Evolutionary conservation across 2,329 filamentous ascomycete genomes (phyloP).

Genomic region (Zopfia rhizophila): DNA sequence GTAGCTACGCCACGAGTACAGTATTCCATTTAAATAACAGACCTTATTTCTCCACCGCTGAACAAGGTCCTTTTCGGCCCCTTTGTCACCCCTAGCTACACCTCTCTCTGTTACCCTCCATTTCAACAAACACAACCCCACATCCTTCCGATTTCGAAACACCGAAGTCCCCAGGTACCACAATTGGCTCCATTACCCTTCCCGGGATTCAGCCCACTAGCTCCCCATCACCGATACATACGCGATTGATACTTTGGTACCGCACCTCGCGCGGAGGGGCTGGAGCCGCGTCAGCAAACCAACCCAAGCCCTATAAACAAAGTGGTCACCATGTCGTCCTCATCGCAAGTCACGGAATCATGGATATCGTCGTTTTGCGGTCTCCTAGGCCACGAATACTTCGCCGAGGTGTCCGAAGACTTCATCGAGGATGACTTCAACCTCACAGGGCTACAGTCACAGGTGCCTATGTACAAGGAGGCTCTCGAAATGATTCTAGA

Average conservation of each 20-base stretch:
- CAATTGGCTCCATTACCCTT: no score
- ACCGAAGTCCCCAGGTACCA: neutral
- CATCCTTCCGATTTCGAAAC: conserved; percentile 9
- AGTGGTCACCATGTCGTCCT: conserved; percentile 62
- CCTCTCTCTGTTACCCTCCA: neutral
- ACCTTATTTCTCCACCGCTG: no score
- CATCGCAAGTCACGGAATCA: conserved; percentile 76
- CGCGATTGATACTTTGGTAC: neutral
- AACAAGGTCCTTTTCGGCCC: no score
- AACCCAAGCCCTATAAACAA: neutral
- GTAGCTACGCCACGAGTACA: conserved; percentile 12
- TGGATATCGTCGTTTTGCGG: conserved; percentile 99
- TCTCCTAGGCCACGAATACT: conserved; percentile 96
- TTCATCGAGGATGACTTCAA: conserved; percentile 99
- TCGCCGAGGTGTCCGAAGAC: conserved; percentile 97
- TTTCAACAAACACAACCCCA: conserved; percentile 1
- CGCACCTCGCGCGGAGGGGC: conserved; percentile 15
- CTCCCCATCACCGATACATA: no score
- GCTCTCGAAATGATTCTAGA: conserved; percentile 99
- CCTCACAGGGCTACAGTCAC: conserved; percentile 90
- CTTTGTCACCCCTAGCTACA: neutral
- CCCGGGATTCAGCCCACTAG: no score
- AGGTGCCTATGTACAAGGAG: conserved; percentile 99
- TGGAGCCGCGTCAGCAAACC: conserved; percentile 14
- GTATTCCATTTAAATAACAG: no score